Conservation (phyloP, 2,329 filamentous ascomycete species). For the Penicillium sp. region DNA sequence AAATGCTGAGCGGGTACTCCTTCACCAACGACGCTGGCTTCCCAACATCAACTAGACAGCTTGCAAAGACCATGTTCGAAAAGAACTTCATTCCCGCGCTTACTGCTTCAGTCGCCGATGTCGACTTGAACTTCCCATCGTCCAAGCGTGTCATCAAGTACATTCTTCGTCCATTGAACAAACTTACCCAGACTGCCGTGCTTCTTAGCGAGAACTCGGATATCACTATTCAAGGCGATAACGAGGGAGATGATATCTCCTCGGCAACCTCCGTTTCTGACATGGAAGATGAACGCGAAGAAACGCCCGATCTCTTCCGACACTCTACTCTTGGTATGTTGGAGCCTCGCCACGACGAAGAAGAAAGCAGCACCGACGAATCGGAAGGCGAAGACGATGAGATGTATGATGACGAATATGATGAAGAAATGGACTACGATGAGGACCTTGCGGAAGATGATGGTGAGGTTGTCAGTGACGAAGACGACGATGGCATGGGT, state of each 20-base stretch:
- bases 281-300: constrained; percentile 79
- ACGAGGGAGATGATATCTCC: constrained; percentile 81
- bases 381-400: constrained; percentile 75
- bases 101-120: constrained; percentile 88
- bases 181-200: constrained; percentile 82
- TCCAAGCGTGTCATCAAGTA: constrained; percentile 95
- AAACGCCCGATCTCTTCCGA: constrained; percentile 94
- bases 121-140: constrained; percentile 90
- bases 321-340: constrained; percentile 96
- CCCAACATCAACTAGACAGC: constrained; percentile 69
- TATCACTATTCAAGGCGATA: constrained; percentile 65
- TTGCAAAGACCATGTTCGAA: constrained; percentile 95
- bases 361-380: constrained; percentile 73
- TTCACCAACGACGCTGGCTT: constrained; percentile 52
- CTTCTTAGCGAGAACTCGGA: constrained; percentile 79
- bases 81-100: constrained; percentile 90
- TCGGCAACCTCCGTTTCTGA: constrained; percentile 88
- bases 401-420: constrained; percentile 90
- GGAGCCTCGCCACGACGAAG: constrained; percentile 76
- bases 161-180: constrained; percentile 84
- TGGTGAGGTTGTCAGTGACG: constrained; percentile 84
- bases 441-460: constrained; percentile 76
- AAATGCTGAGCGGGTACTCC: constrained; percentile 81
- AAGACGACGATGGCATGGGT: constrained; percentile 82
- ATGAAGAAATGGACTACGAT: constrained; percentile 88